Evolutionary conservation across 257 asterid genomes (phyloP).

Genomic region (Nicotiana otophora): DNA sequence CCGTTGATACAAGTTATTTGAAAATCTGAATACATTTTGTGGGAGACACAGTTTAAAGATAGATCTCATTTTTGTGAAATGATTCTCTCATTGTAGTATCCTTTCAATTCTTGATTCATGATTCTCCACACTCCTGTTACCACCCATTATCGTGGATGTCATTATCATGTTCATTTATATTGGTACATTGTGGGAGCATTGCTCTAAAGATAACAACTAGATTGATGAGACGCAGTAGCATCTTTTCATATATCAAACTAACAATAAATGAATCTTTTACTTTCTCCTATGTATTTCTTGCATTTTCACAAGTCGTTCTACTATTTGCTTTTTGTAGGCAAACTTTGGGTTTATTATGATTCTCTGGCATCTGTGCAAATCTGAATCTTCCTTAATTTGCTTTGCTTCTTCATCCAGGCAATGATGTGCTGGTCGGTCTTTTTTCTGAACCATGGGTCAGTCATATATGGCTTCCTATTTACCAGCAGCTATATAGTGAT

Average conservation of each 20-base stretch:
- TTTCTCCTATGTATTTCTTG: neutral
- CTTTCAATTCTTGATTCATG: neutral
- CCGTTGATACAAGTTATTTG: neutral
- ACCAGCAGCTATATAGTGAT: slow-evolving; percentile 4
- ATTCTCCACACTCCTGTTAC: neutral
- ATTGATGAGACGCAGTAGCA: neutral
- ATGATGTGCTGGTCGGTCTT: neutral
- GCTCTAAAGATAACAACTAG: neutral
- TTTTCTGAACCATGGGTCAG: neutral
- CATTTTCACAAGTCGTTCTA: neutral
- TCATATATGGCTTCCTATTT: neutral
- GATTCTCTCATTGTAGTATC: neutral
- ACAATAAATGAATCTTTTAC: neutral
- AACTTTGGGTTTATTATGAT: neutral
- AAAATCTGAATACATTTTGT: neutral
- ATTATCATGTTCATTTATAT: neutral
- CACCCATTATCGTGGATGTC: neutral
- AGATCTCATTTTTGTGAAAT: neutral
- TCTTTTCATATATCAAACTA: neutral
- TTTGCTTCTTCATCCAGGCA: neutral
- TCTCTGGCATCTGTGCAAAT: neutral
- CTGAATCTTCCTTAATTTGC: neutral
- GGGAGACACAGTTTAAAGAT: neutral
- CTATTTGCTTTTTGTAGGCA: neutral
- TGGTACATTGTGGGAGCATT: neutral